Evolutionary conservation across 2,329 filamentous ascomycete species (phyloP).

Genomic region (Akanthomyces muscarius): DNA sequence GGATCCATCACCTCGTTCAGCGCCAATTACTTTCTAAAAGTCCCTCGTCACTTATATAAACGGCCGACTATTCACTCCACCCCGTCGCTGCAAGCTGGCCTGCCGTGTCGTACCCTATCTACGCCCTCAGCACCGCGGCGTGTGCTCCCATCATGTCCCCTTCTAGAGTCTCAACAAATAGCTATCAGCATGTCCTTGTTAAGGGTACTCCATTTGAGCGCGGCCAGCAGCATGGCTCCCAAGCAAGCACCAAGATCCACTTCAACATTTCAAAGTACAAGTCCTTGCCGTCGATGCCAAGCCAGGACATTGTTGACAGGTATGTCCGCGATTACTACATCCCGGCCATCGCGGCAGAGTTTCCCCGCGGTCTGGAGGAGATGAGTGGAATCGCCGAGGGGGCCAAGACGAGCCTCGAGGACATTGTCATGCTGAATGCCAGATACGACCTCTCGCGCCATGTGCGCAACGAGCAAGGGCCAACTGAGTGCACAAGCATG

Average conservation of each 20-base stretch:
- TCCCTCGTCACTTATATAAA: background rate
- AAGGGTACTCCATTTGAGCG: background rate
- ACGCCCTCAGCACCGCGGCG: background rate
- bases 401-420: constrained; percentile 39
- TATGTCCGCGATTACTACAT: constrained; percentile 1
- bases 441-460: constrained; percentile 47
- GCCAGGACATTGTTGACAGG: background rate
- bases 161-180: background rate
- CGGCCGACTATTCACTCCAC: background rate
- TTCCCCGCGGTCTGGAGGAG: constrained; percentile 29
- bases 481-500: constrained; percentile 43
- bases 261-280: constrained; percentile 6
- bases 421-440: constrained; percentile 56
- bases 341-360: constrained; percentile 14
- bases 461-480: constrained; percentile 36
- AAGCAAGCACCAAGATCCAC: background rate
- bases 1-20: background rate
- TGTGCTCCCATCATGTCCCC: background rate
- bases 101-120: background rate
- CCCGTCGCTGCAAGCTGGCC: background rate
- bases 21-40: too few species aligned
- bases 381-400: constrained; percentile 48
- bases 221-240: background rate
- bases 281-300: background rate
- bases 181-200: constrained; percentile 1